Evolutionary conservation across 2,329 filamentous ascomycete species (phyloP).

Genomic region (Phialophora verrucosa): DNA sequence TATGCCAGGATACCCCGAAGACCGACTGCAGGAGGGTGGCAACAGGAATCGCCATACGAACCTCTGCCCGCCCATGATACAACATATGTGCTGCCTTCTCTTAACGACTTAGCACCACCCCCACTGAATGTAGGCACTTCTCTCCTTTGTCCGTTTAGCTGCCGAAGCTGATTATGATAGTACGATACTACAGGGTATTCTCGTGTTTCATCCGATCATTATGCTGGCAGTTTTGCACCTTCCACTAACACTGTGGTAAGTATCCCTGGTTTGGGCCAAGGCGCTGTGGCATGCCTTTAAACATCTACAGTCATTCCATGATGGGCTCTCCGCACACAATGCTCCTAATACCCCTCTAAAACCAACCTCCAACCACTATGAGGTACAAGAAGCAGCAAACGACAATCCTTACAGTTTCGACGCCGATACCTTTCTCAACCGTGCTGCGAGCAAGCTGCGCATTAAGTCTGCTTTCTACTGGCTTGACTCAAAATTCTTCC

Average conservation of each 20-base stretch:
- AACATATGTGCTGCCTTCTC: slow-evolving; percentile 1
- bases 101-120: not conserved
- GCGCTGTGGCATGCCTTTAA: not conserved
- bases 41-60: slow-evolving; percentile 12
- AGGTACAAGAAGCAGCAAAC: slow-evolving; percentile 4
- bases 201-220: not conserved
- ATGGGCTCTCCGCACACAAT: slow-evolving; percentile 8
- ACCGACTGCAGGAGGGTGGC: not conserved
- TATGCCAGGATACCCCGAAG: not conserved
- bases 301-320: slow-evolving; percentile 7
- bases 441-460: slow-evolving; percentile 5
- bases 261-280: not conserved
- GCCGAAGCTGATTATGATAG: not conserved
- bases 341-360: slow-evolving; percentile 8
- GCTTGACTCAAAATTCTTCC: slow-evolving; percentile 27
- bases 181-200: not conserved
- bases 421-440: slow-evolving; percentile 24
- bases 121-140: not conserved
- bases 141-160: not conserved
- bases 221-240: slow-evolving; percentile 1
- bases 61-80: not conserved
- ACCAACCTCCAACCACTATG: slow-evolving; percentile 2
- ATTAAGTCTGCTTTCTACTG: slow-evolving; percentile 15
- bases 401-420: slow-evolving; percentile 21
- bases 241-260: slow-evolving; percentile 14